These are phyloP conservation scores for Ganoderma resinaceum DNA, from an alignment of 1,284 basidiomycete genomes.

Conservation along the genomic window DNA sequence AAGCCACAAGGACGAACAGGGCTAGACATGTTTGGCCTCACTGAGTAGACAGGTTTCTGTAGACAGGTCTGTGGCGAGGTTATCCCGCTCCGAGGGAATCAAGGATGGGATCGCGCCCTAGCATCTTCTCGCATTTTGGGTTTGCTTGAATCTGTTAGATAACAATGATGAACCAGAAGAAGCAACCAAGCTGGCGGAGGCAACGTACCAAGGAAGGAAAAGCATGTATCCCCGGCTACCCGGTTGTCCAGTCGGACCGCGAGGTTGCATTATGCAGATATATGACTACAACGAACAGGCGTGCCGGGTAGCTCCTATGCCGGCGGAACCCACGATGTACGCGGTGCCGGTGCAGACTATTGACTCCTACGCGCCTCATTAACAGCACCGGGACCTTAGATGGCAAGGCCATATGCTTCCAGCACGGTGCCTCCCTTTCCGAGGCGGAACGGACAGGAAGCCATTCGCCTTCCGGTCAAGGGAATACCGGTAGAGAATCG, in stretches of 20 bases:
- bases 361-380: constrained; percentile 16
- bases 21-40: neutral
- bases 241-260: constrained; percentile 7
- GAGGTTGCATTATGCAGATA: neutral
- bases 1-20: constrained; percentile 3
- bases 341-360: constrained; percentile 2
- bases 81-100: constrained; percentile 28
- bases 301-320: constrained; percentile 3
- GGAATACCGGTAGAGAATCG: constrained; percentile 13
- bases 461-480: constrained; percentile 3
- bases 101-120: constrained; percentile 9
- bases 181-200: constrained; percentile 6
- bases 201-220: constrained; percentile 14
- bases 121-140: constrained; percentile 20
- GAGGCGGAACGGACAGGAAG: constrained; percentile 4
- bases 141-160: constrained; percentile 9
- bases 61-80: constrained; percentile 20
- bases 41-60: neutral
- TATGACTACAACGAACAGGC: neutral
- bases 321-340: neutral
- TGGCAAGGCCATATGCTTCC: constrained; percentile 18
- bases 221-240: constrained; percentile 8
- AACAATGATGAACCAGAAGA: constrained; percentile 16
- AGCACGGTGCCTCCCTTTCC: constrained; percentile 6
- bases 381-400: constrained; percentile 2